Evolutionary conservation across 352 stramenopile species (phyloP), one percentile per base, ranked within the genome.

Genomic region (Globisporangium cystogenes): DNA sequence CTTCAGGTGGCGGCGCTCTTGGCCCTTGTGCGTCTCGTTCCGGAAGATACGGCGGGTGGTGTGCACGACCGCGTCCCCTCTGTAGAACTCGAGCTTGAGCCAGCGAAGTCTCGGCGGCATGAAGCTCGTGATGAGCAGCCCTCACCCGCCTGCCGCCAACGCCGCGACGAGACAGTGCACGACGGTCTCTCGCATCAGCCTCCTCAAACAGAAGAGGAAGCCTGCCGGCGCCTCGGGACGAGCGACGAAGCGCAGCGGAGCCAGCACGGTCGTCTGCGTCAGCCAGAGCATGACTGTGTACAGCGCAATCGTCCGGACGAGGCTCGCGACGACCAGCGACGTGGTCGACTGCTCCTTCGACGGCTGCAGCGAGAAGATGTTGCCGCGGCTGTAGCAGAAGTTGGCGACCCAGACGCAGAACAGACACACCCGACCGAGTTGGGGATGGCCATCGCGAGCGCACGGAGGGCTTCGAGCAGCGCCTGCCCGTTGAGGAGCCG

Each of bases 41-140:
- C 56, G 62, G 59, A 70, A 43, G 21, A 69, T 67, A n/a, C n/a
- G n/a, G n/a, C n/a, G n/a, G n/a, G 7, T 31, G 41, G 26, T 63
- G 10, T 59, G 49, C 11, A 53, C 63, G 23, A 59, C 45, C 3
- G 65, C 10, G 11, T 54, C 49, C 2, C 48, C 55, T 42, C 48
- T 33, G 52, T 78, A 78, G 50, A 68, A 73, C 20, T 77, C 60
- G 23, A 61, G n/a, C 21, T 64, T 69, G 39, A 68, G 33, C 2
- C 10, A 24, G 29, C 33, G 29, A 18, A 52, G 14, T 10, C 11
- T 18, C 0, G 18, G 23, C 29, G 47, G 33, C 11, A 31, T 4
- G 20, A 24, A 12, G 20, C 23, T 26, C 35, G 18, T 11, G 23
- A 29, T 16, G 8, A 47, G 21, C 3, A 20, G 12, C 18, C n/a